Evolutionary conservation across 2,329 filamentous ascomycete genomes (phyloP).

Genomic region (Onygena corvina): DNA sequence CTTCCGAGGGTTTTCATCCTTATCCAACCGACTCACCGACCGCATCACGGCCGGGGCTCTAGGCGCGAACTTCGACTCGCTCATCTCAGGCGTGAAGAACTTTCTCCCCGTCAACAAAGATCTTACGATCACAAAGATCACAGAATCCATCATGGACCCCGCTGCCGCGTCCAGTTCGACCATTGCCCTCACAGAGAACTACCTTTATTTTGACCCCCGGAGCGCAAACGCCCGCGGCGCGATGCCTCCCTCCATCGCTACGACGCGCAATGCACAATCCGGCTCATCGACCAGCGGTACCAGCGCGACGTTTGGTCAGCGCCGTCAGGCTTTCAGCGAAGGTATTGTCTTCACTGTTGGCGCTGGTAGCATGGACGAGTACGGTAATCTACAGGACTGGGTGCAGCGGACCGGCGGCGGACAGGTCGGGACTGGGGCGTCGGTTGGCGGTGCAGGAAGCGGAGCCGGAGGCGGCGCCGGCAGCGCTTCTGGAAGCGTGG

Average conservation of each 20-base stretch:
- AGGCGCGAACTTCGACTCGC: slow-evolving; percentile 75
- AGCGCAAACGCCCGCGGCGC: slow-evolving; percentile 86
- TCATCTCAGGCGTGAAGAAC: slow-evolving; percentile 94
- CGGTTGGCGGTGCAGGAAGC: slow-evolving; percentile 29
- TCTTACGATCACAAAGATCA: slow-evolving; percentile 92
- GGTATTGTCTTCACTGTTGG: slow-evolving; percentile 91
- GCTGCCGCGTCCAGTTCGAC: slow-evolving; percentile 77
- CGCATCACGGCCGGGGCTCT: slow-evolving; percentile 86
- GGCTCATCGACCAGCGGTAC: slow-evolving; percentile 49
- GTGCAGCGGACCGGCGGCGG: slow-evolving; percentile 57
- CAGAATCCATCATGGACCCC: slow-evolving; percentile 96
- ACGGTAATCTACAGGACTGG: slow-evolving; percentile 96
- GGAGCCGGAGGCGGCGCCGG: slow-evolving; percentile 21
- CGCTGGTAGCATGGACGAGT: slow-evolving; percentile 97
- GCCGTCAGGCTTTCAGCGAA: slow-evolving; percentile 78
- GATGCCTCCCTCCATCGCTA: slow-evolving; percentile 64
- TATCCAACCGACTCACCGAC: slow-evolving; percentile 84
- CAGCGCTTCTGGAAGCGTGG: slow-evolving; percentile 19
- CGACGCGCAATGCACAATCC: slow-evolving; percentile 34
- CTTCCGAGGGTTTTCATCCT: slow-evolving; percentile 84
- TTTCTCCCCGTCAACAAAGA: slow-evolving; percentile 95
- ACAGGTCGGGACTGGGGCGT: slow-evolving; percentile 44
- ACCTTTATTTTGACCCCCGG: slow-evolving; percentile 92
- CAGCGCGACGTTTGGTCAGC: slow-evolving; percentile 76
- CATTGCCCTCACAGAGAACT: slow-evolving; percentile 91